Evolutionary conservation across 441 rosid species (phyloP).

Genomic region (Kokia cookei): DNA sequence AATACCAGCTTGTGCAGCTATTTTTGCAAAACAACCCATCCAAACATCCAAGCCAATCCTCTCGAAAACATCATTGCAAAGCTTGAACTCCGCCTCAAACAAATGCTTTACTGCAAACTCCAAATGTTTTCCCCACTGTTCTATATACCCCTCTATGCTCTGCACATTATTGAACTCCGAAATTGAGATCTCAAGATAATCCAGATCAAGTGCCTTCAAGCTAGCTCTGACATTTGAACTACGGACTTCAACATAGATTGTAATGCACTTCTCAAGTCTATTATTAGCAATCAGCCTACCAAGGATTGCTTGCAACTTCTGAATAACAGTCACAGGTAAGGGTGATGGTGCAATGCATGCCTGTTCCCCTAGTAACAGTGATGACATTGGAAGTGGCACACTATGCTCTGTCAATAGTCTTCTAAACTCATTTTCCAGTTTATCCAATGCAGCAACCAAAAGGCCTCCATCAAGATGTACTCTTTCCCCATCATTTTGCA

Average conservation of each 20-base stretch:
- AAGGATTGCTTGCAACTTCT: slow-evolving; percentile 83
- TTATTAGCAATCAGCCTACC: slow-evolving; percentile 83
- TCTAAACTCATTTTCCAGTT: slow-evolving; percentile 68
- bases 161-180: slow-evolving; percentile 83
- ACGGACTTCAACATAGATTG: slow-evolving; percentile 83
- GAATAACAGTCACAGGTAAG: slow-evolving; percentile 75
- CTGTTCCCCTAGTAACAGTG: slow-evolving; percentile 52
- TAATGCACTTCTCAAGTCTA: slow-evolving; percentile 72
- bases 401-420: slow-evolving; percentile 77
- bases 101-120: slow-evolving; percentile 98
- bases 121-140: slow-evolving; percentile 90
- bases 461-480: slow-evolving; percentile 77
- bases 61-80: slow-evolving; percentile 92
- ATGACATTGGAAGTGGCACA: slow-evolving; percentile 82
- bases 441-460: slow-evolving; percentile 72
- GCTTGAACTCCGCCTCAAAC: slow-evolving; percentile 91
- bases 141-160: slow-evolving; percentile 79
- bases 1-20: slow-evolving; percentile 94
- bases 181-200: slow-evolving; percentile 82
- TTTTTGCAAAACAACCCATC: slow-evolving; percentile 94
- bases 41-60: slow-evolving; percentile 75
- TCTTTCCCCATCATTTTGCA: slow-evolving; percentile 38
- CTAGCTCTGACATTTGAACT: slow-evolving; percentile 85
- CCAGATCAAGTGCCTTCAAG: slow-evolving; percentile 82
- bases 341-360: slow-evolving; percentile 84